A percentile compares a stretch with the other conserved stretches of the same genome.
Conservation (phyloP, 2,329 filamentous ascomycete genomes). For the Phoma herbarum region DNA sequence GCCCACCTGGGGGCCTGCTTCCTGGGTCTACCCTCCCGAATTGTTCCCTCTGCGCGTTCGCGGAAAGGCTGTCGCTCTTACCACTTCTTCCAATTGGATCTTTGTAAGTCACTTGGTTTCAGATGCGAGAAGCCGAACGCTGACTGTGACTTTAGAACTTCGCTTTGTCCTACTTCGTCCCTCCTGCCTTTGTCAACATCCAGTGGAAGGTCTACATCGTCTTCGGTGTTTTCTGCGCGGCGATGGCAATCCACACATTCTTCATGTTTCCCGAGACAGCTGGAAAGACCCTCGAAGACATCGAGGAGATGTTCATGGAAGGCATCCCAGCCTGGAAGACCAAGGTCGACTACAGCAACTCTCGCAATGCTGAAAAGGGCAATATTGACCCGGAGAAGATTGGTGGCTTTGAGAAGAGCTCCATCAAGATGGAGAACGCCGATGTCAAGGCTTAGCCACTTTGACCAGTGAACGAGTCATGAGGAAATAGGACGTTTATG, state of each 20-base stretch:
- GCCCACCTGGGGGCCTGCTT: conserved; percentile 68
- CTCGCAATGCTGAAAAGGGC: conserved; percentile 36
- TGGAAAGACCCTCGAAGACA: conserved; percentile 78
- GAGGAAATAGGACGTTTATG: not conserved
- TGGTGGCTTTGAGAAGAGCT: conserved; percentile 20
- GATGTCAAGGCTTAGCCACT: conserved; percentile 9
- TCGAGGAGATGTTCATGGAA: conserved; percentile 73
- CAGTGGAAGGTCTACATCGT: conserved; percentile 73
- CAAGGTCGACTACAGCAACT: conserved; percentile 36
- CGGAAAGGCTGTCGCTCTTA: conserved; percentile 69
- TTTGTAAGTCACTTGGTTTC: conserved; percentile 41
- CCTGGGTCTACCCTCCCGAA: conserved; percentile 68
- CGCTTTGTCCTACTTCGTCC: conserved; percentile 64
- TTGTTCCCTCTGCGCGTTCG: conserved; percentile 69
- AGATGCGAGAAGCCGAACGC: not conserved
- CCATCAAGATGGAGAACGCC: conserved; percentile 17
- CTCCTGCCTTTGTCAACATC: conserved; percentile 67
- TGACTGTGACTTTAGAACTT: conserved; percentile 60
- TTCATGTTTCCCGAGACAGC: conserved; percentile 73
- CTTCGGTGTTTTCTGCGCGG: conserved; percentile 75
- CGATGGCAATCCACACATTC: conserved; percentile 74
- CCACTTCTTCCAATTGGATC: conserved; percentile 69
- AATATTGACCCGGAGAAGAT: conserved; percentile 39
- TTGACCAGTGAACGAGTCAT: not conserved
- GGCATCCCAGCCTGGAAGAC: conserved; percentile 67